Base-by-base conservation (phyloP, 2,329 filamentous ascomycete species). In the Amauroascus niger region DNA sequence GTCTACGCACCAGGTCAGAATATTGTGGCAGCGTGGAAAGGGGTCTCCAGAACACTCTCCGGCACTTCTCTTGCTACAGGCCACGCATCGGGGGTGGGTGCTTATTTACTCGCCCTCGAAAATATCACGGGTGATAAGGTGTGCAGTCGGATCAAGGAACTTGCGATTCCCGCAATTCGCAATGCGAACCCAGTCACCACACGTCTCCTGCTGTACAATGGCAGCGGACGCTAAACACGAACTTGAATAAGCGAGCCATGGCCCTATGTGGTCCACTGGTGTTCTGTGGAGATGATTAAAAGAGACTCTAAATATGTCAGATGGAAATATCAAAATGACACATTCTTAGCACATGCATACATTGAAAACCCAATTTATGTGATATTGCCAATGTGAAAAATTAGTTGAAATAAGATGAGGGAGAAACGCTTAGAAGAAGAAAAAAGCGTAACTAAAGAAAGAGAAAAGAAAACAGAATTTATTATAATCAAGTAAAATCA, bases 1-100 rank as follows among this genome's bases (percentile, higher is more conserved):
- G 65, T 82, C 62, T 82, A 77, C 60, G 79, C 77, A 11, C 79
- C 79, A 0, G 79, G 79, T 39, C 70, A 75, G 57, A 59, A 73
- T 57, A 74, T 82, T 55, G 66, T 76, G 8, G 74, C 71, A 13
- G 70, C 67, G 20, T 66, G 67, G 55, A 72, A 69, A 40, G 70
- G 73, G 52, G 71, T 76, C 58, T 11, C 26, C 6, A 26, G 32
- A n/a, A 63, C 61, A 53, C 61, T 67, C 35, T 68, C 64, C 18
- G 67, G 67, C 49, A 69, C 67, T 39, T 69, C 68, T 2, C 65
- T 67, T 60, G 65, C 67, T 22, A 61, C 64, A 9, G 69, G 68
- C 53, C 71, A 71, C 63, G 75, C 79, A 55, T 74, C 77, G 3
- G 79, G 79, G 49, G 67, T 80, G 48, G 74, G 78, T 56, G 75